Base-by-base conservation (phyloP, 2,329 filamentous ascomycete genomes). In the Penicillium sp. region DNA sequence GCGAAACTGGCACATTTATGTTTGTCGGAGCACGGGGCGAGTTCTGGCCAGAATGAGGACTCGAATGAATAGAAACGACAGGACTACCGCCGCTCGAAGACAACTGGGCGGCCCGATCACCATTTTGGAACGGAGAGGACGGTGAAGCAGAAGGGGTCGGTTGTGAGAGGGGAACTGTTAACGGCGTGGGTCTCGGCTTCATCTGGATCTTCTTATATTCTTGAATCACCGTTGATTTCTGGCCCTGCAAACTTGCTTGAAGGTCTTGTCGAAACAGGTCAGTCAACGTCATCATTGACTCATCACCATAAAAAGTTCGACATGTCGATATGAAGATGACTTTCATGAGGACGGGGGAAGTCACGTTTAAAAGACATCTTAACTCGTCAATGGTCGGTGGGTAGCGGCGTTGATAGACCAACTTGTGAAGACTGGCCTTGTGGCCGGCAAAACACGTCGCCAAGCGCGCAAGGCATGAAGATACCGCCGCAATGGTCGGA, bases 361-460 rank as follows among this genome's bases (percentile, higher is more conserved):
- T 61, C 10, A 84, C 61, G 5, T 62, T 59, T 28, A 85, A 69
- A 10, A 64, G 55, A n/a, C 62, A 59, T 4, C 72, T 61, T 23
- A 86, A 64, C 55, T 85, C 82, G 43, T 74, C 70, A 27, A 79
- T 72, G n/a, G 82, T 64, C 4, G 81, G 76, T 3, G 81, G 81
- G 54, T 74, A 78, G 1, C 64, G 62, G 32, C 73, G 67, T 16
- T 37, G 28, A 22, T 50, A 56, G 45, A 67, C 56, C 31, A 8
- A 11, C 14, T 34, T 9, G 31, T 10, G 1, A 20, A 34, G 14
- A 20, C 8, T 16, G 3, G 7, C 16, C 16, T 26, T 67, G 63
- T 4, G 44, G 60, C 22, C 64, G 64, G 49, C 22, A 74, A 76
- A 79, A 13, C 64, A 55, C 16, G 58, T 51, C 2, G 69, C 64